phyloP scores from a whole-genome alignment of 495 filamentous ascomycete genomes.

The Penicillium parvum region DNA sequence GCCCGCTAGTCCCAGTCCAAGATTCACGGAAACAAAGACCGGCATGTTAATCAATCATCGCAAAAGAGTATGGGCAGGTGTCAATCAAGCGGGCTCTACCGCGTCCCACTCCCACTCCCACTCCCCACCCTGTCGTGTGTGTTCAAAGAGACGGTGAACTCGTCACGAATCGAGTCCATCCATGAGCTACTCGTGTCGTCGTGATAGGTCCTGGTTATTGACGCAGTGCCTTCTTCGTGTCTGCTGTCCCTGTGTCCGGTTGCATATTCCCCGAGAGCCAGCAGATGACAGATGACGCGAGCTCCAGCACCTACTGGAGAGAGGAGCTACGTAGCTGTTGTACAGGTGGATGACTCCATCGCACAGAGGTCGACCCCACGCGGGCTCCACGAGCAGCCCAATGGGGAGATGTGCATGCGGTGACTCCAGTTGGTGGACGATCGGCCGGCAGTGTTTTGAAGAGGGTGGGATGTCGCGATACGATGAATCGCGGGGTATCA shows the following conservation, averaged over 20 bases:
- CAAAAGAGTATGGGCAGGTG: no score
- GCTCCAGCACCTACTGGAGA: no score
- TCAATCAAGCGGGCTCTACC: no score
- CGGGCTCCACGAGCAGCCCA: constrained; percentile 12
- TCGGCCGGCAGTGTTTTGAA: constrained; percentile 4
- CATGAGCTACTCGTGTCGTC: constrained; percentile 2
- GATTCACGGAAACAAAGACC: not conserved
- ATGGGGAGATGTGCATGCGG: constrained; percentile 20
- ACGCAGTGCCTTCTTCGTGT: no score
- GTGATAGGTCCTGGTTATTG: constrained; percentile 8
- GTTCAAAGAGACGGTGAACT: not conserved
- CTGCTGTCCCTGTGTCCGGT: not conserved
- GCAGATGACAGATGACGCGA: constrained; percentile 2
- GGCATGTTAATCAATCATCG: not conserved
- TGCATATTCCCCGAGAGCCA: no score
- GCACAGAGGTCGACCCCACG: constrained; percentile 13
- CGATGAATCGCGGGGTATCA: no score
- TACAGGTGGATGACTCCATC: constrained; percentile 17
- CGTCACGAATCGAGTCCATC: not conserved
- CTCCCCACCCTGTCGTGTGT: not conserved
- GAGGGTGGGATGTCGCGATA: not conserved
- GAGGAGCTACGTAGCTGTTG: no score
- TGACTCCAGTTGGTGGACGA: constrained; percentile 4
- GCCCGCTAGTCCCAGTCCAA: not conserved
- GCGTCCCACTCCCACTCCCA: no score